Evolutionary conservation across 2,329 filamentous ascomycete species (phyloP), one percentile per base, ranked within the genome.

Genomic region (Chaetomium olivaceum): DNA sequence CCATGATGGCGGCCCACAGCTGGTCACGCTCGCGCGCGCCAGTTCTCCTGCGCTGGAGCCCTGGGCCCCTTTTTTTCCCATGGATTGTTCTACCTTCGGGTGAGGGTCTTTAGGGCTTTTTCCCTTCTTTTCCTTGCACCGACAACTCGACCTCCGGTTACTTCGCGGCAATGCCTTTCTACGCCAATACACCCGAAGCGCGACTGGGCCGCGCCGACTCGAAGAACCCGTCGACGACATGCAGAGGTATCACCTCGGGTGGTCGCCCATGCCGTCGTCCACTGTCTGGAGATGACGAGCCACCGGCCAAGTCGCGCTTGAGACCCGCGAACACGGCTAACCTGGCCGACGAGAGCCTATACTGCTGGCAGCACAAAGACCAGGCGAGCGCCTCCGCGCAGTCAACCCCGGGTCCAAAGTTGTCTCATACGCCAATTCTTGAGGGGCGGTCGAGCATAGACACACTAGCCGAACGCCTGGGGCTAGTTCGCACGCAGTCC

Each of bases 291-390:
- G 75, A 68, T 71, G 77, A 64, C 67, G 72, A 65, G 60, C 75
- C 74, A 72, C 67, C 70, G 66, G 71, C 67, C 67, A 73, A 68
- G 65, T 72, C 70, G 61, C 66, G 62, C 46, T 51, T 65, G 9
- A 74, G 71, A 68, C 65, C 75, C 73, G 64, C 74, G 67, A 69
- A 72, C 72, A 78, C 80, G 6, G 78, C 80, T 62, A 83, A 87
- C 67, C 82, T 85, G 2, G 79, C 81, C 64, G 83, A 86, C 57
- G 84, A 87, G 67, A 82, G 79, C n/a, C 85, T 89, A 58, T 97
- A 93, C 79, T 98, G 94, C 81, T 97, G 91, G 90, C 93, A 97
- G 76, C 95, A 99, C 80, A 93, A 91, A 75, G 92, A 95, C 64
- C 95, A 99, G 77, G 92, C 92, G 63, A 74, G 76, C 70, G 73